Evolutionary conservation across 1,139 yeast genomes (phyloP).

Genomic region (Pneumocystis wakefieldiae): DNA sequence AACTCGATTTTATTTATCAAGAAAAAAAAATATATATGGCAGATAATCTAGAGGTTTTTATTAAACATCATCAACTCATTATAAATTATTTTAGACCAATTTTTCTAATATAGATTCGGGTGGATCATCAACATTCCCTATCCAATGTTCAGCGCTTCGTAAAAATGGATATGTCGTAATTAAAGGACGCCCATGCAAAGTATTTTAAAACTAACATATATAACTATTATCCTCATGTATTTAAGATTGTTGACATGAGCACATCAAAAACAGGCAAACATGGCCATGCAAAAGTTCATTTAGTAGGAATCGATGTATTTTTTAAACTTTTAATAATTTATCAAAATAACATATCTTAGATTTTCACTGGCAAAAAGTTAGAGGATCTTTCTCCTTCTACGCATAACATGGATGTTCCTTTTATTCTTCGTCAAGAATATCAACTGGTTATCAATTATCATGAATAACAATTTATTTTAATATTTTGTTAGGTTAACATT

Average conservation of each 20-base stretch:
- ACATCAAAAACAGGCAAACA: conserved; percentile 99
- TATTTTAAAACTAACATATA: background rate
- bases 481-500: conserved; percentile 48
- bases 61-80: too few species aligned
- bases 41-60: too few species aligned
- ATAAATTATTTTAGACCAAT: conserved; percentile 42
- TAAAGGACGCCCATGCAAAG: conserved; percentile 96
- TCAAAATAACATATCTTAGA: conserved; percentile 19
- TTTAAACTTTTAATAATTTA: background rate
- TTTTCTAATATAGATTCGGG: conserved; percentile 99
- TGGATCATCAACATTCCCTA: conserved; percentile 96
- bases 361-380: conserved; percentile 97
- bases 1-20: too few species aligned
- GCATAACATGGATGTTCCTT: conserved; percentile 99
- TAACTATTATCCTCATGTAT: background rate
- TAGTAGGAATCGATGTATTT: conserved; percentile 72
- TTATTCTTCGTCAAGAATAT: conserved; percentile 86
- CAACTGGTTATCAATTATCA: conserved; percentile 38
- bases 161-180: conserved; percentile 97
- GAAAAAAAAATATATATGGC: too few species aligned
- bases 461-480: background rate
- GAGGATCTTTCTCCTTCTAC: conserved; percentile 99
- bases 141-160: conserved; percentile 99
- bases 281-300: conserved; percentile 99
- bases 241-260: conserved; percentile 88